Base-by-base conservation (phyloP, 2,329 filamentous ascomycete species). In the Colletotrichum shisoi region DNA sequence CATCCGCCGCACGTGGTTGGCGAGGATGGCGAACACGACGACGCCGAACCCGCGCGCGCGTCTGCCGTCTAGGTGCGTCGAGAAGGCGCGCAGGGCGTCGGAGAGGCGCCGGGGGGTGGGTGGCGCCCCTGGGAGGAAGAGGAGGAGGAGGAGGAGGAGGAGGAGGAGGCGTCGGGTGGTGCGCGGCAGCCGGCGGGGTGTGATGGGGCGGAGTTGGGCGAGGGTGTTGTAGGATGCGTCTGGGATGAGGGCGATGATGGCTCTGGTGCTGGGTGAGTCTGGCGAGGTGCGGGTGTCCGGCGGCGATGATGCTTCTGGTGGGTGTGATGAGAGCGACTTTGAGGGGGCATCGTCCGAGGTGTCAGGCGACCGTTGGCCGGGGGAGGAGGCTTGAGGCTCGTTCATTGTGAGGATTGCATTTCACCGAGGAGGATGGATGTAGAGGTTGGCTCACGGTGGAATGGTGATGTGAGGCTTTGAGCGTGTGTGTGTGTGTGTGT, bases 1-100 rank as follows among this genome's bases (percentile, higher is more conserved):
- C n/a, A 75, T 70, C 21, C 77, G 72, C 4, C 78, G 76, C 17
- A 79, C 71, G 69, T 83, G 80, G 73, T 82, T 77, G 31, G 76
- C 48, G 13, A 81, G 65, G 17, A 79, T 74, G 57, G 80, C 80
- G 45, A 74, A 72, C 15, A 74, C 45, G 49, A 79, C 71, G 56
- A 74, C 72, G 0, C 71, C 68, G 13, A 76, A 70, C 1, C 71
- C 71, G 5, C 69, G 60, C 8, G 70, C 64, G 65, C 73, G 70
- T 40, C 74, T 74, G 49, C 72, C 65, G 9, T 52, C 21, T 70
- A 63, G 19, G 12, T 24, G 13, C 12, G 52, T 8, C 13, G 42
- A 21, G 12, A 56, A 6, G 13, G 52, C 37, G 37, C 12, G 37
- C 21, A 56, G 19, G 13, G 13, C 37, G 37, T 56, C 52, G 15